phyloP scores from a whole-genome alignment of 371 early-diverging fungal genomes.

The Mortierella sp. region DNA sequence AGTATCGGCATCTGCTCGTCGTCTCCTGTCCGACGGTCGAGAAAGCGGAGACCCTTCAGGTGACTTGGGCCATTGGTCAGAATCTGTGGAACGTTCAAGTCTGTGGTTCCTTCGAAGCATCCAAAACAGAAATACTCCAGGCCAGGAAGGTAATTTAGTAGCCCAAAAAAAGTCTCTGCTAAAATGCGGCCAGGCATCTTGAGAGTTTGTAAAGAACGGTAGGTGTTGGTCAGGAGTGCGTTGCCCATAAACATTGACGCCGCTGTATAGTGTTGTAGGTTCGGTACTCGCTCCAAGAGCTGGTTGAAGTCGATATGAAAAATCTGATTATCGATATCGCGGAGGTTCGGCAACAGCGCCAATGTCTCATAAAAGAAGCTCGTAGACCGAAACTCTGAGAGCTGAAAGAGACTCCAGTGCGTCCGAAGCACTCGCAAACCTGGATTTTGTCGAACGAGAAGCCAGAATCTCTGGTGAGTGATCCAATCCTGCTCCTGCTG shows the following conservation, averaged over 20 bases:
- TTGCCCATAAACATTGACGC: not conserved
- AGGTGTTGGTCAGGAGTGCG: not conserved
- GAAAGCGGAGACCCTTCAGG: constrained; percentile 4
- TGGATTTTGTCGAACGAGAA: not conserved
- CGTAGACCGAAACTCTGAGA: not conserved
- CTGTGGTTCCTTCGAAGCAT: not conserved
- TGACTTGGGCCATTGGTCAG: not conserved
- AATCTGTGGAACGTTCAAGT: not conserved
- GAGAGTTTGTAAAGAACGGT: not conserved
- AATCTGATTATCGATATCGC: not conserved
- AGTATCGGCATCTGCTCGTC: not conserved
- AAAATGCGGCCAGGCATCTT: not conserved
- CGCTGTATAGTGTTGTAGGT: not conserved
- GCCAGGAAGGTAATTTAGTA: not conserved
- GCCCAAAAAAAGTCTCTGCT: not conserved
- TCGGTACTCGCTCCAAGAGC: not conserved
- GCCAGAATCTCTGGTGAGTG: constrained; percentile 3
- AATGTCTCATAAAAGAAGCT: constrained; percentile 5
- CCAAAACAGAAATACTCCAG: not conserved
- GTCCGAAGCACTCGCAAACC: constrained; percentile 9
- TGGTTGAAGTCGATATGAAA: not conserved
- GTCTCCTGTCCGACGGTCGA: not conserved
- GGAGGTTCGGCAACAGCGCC: constrained; percentile 1
- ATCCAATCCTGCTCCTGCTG: constrained; percentile 12
- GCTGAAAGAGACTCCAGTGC: constrained; percentile 4